A percentile compares a stretch with the other conserved stretches of the same genome.
Conservation (phyloP, 371 early-diverging fungal species). For the Nematocida ironsii region DNA sequence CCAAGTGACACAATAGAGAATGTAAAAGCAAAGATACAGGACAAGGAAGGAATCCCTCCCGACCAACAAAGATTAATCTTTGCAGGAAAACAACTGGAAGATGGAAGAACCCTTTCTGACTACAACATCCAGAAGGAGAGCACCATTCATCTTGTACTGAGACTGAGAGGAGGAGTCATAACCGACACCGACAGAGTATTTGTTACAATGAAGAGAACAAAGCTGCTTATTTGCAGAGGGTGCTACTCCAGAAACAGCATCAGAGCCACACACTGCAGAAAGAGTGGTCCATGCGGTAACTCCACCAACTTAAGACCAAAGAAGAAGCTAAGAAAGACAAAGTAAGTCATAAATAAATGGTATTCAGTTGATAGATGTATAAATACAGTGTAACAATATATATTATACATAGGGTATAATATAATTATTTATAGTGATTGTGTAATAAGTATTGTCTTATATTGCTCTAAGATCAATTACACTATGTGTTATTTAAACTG, state of each 20-base stretch:
- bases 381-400: neutral
- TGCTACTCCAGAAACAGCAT: conserved; percentile 97
- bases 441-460: too few relatives aligned
- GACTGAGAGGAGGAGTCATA: conserved; percentile 58
- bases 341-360: conserved; percentile 41
- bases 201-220: conserved; percentile 33
- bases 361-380: neutral
- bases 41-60: conserved; percentile 97
- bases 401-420: neutral
- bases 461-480: too few relatives aligned
- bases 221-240: conserved; percentile 63
- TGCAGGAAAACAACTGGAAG: conserved; percentile 96
- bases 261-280: conserved; percentile 98
- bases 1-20: conserved; percentile 87
- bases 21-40: conserved; percentile 93
- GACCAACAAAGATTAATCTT: conserved; percentile 99
- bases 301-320: conserved; percentile 85
- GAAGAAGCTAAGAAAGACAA: conserved; percentile 66
- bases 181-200: conserved; percentile 60
- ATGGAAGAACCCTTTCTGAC: conserved; percentile 74
- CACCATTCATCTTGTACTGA: conserved; percentile 89
- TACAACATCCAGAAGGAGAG: conserved; percentile 87
- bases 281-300: conserved; percentile 95
- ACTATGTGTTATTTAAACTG: too few relatives aligned
- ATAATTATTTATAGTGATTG: too few relatives aligned